Percentiles rank a stretch among this genome's conserved stretches.
Conservation (phyloP, 2,329 filamentous ascomycete genomes). For the Pseudomassariella vexata region DNA sequence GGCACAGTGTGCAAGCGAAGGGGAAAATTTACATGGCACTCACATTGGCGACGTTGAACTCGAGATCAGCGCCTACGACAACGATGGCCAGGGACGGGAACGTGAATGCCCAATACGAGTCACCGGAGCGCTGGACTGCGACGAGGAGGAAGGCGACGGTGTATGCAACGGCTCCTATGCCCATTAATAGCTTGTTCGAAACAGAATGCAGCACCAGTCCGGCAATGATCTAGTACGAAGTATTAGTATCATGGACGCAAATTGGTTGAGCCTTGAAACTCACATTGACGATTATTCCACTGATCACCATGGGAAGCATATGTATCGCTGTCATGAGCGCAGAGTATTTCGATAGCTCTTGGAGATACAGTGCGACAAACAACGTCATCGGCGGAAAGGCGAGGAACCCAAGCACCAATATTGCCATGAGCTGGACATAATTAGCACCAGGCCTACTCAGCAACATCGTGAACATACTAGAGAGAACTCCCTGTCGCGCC, state of each 20-base stretch:
- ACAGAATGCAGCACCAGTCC: slow-evolving; percentile 49
- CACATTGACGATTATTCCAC: slow-evolving; percentile 59
- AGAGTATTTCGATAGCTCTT: too few species aligned
- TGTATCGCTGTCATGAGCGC: slow-evolving; percentile 56
- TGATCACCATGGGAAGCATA: slow-evolving; percentile 60
- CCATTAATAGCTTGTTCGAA: too few species aligned
- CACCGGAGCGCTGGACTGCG: neutral
- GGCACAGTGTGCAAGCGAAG: neutral
- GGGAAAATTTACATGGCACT: neutral
- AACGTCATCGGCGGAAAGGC: too few species aligned
- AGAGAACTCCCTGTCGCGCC: slow-evolving; percentile 59
- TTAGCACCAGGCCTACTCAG: too few species aligned
- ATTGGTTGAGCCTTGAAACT: too few species aligned
- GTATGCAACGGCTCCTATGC: neutral
- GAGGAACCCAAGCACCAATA: too few species aligned
- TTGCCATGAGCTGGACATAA: too few species aligned
- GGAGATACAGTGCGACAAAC: too few species aligned
- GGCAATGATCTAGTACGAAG: slow-evolving; percentile 32
- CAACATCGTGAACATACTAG: slow-evolving; percentile 48
- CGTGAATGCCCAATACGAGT: slow-evolving; percentile 9
- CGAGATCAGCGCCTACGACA: slow-evolving; percentile 62
- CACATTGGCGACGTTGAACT: slow-evolving; percentile 36
- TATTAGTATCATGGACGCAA: too few species aligned
- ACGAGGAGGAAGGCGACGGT: neutral
- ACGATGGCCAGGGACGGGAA: slow-evolving; percentile 30